Evolutionary conservation across 129 eudicot genomes (phyloP).

Genomic region (Tanacetum coccineum): DNA sequence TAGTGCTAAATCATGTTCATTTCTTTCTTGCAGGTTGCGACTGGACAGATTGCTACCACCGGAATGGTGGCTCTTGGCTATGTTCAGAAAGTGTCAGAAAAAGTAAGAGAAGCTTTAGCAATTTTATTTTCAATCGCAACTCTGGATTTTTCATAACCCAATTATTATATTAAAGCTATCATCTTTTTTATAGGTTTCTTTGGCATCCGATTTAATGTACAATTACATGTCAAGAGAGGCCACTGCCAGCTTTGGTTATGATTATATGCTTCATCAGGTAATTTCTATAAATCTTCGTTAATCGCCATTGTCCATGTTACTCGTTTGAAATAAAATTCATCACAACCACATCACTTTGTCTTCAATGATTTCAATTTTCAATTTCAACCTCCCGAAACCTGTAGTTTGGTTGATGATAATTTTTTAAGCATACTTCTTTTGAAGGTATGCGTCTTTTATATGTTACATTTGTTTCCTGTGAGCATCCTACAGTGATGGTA

Average conservation of each 20-base stretch:
- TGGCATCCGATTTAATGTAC: constrained; percentile 91
- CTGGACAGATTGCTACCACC: constrained; percentile 93
- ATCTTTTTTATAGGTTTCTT: constrained; percentile 56
- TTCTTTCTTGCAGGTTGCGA: constrained; percentile 65
- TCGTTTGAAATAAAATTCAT: neutral
- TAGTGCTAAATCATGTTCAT: neutral
- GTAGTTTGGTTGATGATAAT: too few species aligned
- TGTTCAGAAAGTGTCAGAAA: constrained; percentile 92
- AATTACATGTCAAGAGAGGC: constrained; percentile 83
- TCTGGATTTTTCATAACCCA: neutral
- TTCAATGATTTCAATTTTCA: neutral
- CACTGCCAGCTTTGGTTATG: constrained; percentile 92
- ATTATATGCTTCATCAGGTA: constrained; percentile 90
- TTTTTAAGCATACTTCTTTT: too few species aligned
- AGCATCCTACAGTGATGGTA: too few species aligned
- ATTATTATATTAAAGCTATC: neutral
- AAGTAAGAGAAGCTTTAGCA: constrained; percentile 37
- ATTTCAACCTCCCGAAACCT: neutral
- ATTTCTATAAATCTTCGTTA: constrained; percentile 1
- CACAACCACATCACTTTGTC: neutral
- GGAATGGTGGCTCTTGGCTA: constrained; percentile 86
- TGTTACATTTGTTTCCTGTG: too few species aligned
- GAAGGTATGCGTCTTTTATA: too few species aligned
- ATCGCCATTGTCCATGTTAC: neutral
- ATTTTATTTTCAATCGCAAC: neutral